Conservation (phyloP, 2,329 filamentous ascomycete species). For the Penicillium sp. region DNA sequence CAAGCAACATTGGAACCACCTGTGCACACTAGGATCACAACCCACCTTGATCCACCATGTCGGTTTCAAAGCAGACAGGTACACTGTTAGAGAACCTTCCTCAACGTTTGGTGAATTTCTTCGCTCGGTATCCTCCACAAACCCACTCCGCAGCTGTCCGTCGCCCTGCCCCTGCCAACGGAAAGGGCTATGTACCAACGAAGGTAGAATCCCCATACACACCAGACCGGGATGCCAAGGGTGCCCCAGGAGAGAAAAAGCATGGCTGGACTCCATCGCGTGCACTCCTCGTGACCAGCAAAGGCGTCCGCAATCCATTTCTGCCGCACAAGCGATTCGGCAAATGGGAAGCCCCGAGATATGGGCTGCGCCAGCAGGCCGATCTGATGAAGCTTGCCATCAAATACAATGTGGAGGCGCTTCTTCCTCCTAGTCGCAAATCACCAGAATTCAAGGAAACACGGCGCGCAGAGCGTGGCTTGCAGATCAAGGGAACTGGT, state of each 20-base stretch:
- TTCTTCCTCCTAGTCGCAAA: conserved; percentile 76
- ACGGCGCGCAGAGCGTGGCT: conserved; percentile 71
- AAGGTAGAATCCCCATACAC: conserved; percentile 39
- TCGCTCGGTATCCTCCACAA: conserved; percentile 80
- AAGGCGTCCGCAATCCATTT: conserved; percentile 72
- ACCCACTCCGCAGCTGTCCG: conserved; percentile 43
- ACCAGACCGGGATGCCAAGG: conserved; percentile 42
- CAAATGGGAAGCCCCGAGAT: conserved; percentile 78
- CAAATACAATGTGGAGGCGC: conserved; percentile 73
- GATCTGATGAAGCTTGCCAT: conserved; percentile 84
- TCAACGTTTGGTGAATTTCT: conserved; percentile 75
- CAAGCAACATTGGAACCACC: background rate
- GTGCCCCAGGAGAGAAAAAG: conserved; percentile 33
- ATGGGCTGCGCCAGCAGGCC: conserved; percentile 82
- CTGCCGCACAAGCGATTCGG: conserved; percentile 73
- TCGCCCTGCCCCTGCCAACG: conserved; percentile 25
- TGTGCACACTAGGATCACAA: background rate
- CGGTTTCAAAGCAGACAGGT: conserved; percentile 15
- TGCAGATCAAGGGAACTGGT: conserved; percentile 89
- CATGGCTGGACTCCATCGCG: conserved; percentile 30
- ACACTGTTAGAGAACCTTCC: conserved; percentile 54
- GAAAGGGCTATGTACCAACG: conserved; percentile 17
- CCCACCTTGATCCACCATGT: conserved; percentile 18
- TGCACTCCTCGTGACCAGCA: conserved; percentile 35
- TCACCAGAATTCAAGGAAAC: conserved; percentile 65